Evolutionary conservation across 2,329 filamentous ascomycete species (phyloP), one percentile per base, ranked within the genome.

Genomic region (Amauroascus niger): DNA sequence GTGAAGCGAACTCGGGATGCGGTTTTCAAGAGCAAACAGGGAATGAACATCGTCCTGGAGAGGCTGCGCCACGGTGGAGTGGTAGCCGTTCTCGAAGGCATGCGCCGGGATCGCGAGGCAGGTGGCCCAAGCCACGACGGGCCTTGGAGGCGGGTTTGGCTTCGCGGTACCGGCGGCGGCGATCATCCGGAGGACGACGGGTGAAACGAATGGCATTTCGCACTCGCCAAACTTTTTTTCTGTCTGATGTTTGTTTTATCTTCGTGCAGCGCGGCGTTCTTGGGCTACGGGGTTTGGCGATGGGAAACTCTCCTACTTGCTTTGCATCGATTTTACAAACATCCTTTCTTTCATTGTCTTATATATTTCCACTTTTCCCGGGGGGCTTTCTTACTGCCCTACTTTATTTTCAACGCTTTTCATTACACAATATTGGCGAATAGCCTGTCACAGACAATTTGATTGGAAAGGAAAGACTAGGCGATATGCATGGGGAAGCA

Each of bases 21-120:
- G 16, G 74, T 83, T 61, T 70, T 79, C 8, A 83, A 81, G 61
- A 81, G 81, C 58, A 79, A 79, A 57, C 75, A 83, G 62, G 81
- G 81, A 51, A 84, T 84, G 81, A 82, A 81, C 55, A 75, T 84
- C 20, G 81, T 84, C 20, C 71, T 84, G 6, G 79, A 82, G 63
- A 71, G 81, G 33, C 68, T 87, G 64, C 74, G 84, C 52, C 74
- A 76, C 55, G 83, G 83, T 37, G 84, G 84, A 0, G 71, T 87
- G 16, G 81, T 85, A 14, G 82, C 70, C 20, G 84, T 86, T n/a
- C 70, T 87, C 28, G 83, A 86, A 59, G 83, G 82, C 26, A 86
- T 86, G 83, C 74, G 81, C 49, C 72, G 74, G 61, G 83, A 86
- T 63, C 74, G 77, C 39, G 75, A 79, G 20, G 63, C 65, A 49